Conservation (phyloP, 1,284 basidiomycete genomes). For the Cutaneotrichosporon sp. region DNA sequence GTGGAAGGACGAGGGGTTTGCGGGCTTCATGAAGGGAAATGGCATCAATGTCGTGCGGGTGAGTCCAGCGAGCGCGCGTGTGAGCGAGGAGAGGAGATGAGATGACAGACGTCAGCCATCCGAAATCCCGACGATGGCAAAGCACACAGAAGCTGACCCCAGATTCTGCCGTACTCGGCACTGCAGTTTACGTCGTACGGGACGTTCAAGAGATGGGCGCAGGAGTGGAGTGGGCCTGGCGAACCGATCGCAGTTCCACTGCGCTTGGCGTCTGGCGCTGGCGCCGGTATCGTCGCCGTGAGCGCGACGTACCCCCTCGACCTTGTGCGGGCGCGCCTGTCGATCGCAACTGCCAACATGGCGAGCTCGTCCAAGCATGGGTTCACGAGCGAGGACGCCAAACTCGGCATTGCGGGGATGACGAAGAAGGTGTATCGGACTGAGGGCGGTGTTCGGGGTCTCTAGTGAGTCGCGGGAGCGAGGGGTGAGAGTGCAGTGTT, state of each 20-base stretch:
- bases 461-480: conserved; percentile 63
- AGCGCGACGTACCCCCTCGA: conserved; percentile 90
- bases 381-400: conserved; percentile 44
- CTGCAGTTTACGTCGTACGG: conserved; percentile 88
- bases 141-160: conserved; percentile 5
- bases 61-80: conserved; percentile 23
- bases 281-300: conserved; percentile 88
- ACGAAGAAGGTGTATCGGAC: conserved; percentile 82
- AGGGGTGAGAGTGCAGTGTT: too few relatives aligned
- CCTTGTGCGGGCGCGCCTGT: conserved; percentile 85
- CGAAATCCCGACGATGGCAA: not conserved
- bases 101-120: not conserved
- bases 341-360: conserved; percentile 72
- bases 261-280: conserved; percentile 75
- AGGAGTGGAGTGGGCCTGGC: conserved; percentile 56
- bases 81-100: not conserved
- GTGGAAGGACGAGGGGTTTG: conserved; percentile 90
- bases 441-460: conserved; percentile 80
- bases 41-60: conserved; percentile 86
- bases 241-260: conserved; percentile 77
- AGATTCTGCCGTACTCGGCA: conserved; percentile 62
- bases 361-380: conserved; percentile 25
- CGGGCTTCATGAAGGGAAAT: conserved; percentile 78
- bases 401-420: conserved; percentile 81
- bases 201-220: conserved; percentile 71